Conservation (phyloP, 306 rosid species). For the Inga laurina region DNA sequence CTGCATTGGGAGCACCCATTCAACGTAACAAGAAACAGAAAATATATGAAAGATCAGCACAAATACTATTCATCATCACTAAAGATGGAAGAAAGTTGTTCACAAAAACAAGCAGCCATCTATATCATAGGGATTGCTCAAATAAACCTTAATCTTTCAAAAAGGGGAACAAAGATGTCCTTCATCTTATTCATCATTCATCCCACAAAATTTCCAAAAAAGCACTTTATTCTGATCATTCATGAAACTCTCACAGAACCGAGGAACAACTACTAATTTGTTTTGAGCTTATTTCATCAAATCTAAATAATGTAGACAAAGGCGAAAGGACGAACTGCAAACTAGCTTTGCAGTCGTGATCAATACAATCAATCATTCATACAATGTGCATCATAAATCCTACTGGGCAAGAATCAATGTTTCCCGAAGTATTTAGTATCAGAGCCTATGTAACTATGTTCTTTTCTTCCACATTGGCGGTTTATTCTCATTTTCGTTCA, state of each 20-base stretch:
- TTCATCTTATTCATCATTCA: neutral
- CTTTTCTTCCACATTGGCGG: neutral
- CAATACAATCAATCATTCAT: too few species aligned
- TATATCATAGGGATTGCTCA: neutral
- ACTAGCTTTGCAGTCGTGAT: neutral
- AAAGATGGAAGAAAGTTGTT: neutral
- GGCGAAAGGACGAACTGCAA: neutral
- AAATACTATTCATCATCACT: neutral
- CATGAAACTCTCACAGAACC: neutral
- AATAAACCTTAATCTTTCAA: neutral
- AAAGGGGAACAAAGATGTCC: neutral
- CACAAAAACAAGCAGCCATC: neutral
- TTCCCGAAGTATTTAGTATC: neutral
- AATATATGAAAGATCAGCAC: neutral
- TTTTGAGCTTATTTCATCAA: neutral
- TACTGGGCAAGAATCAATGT: too few species aligned
- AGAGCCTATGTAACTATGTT: neutral
- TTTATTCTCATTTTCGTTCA: neutral
- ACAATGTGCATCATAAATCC: too few species aligned
- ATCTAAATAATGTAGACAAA: neutral
- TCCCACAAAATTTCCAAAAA: neutral
- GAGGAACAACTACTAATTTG: neutral
- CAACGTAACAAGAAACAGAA: neutral
- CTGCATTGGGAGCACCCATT: neutral
- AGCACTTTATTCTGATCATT: neutral